These are phyloP conservation scores for Aspergillus ellipticus DNA, from an alignment of 495 filamentous ascomycete species.

Conservation along the genomic window DNA sequence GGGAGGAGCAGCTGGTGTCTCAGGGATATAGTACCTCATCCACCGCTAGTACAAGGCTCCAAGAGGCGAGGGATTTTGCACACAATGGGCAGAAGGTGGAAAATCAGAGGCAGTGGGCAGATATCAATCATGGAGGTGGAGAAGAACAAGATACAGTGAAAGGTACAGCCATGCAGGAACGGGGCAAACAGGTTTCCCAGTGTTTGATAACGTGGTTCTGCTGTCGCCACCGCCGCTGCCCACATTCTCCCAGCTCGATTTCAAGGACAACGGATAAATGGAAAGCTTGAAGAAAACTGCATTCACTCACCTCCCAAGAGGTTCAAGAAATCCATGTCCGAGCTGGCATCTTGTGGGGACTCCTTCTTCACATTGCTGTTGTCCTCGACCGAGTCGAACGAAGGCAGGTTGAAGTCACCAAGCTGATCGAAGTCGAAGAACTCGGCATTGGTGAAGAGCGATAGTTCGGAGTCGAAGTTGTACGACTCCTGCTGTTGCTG, in stretches of 20 bases:
- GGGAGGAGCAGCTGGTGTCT: conserved; percentile 9
- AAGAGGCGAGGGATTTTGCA: neutral
- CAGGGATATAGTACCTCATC: conserved; percentile 5
- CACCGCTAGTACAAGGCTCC: conserved; percentile 1
- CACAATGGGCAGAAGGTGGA: neutral
- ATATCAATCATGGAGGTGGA: too few species aligned
- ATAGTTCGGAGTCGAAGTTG: conserved; percentile 71
- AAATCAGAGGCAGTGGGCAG: neutral
- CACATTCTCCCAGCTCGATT: conserved; percentile 3
- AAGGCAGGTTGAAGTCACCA: conserved; percentile 37
- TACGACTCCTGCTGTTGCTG: conserved; percentile 52
- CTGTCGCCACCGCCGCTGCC: neutral
- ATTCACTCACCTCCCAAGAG: conserved; percentile 40
- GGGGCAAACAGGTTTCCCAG: too few species aligned
- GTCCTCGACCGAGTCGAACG: conserved; percentile 34
- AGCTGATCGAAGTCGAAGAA: conserved; percentile 86
- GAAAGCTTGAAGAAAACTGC: conserved; percentile 3
- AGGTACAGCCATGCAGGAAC: neutral
- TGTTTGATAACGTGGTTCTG: neutral
- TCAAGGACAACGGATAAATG: conserved; percentile 1
- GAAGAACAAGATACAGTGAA: neutral
- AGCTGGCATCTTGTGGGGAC: conserved; percentile 18
- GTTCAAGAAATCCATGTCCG: conserved; percentile 44
- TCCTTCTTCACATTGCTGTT: conserved; percentile 24
- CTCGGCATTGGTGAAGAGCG: conserved; percentile 87